Evolutionary conservation across 257 asterid species (phyloP).

Genomic region (Buddleja alternifolia): DNA sequence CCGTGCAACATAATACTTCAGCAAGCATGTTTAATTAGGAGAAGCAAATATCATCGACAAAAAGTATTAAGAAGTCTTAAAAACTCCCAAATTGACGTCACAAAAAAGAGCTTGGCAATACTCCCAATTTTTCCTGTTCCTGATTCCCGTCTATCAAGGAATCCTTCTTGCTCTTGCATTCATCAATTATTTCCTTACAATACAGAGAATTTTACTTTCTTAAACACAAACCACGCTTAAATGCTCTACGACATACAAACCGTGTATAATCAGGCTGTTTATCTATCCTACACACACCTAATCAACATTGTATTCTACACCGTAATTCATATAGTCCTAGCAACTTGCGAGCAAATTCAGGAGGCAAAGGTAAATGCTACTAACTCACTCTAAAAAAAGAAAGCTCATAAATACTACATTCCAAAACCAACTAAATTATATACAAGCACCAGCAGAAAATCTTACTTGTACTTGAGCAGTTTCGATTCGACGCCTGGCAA

Average conservation of each 20-base stretch:
- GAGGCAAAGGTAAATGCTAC: background rate
- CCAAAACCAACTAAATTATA: background rate
- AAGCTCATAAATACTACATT: conserved; percentile 1
- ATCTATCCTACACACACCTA: background rate
- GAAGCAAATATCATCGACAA: conserved; percentile 11
- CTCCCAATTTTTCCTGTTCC: conserved; percentile 18
- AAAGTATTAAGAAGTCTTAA: conserved; percentile 1
- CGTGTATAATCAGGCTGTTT: conserved; percentile 6
- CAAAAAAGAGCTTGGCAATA: conserved; percentile 7
- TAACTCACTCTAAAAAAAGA: background rate
- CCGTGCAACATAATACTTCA: conserved; percentile 23
- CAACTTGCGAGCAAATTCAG: too few species aligned
- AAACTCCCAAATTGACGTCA: background rate
- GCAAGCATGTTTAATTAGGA: conserved; percentile 15
- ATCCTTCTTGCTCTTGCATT: conserved; percentile 11
- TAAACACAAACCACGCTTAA: conserved; percentile 14
- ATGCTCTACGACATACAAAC: background rate
- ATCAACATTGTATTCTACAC: too few species aligned
- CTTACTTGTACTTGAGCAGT: conserved; percentile 98
- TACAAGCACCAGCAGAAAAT: background rate
- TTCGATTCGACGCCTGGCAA: conserved; percentile 96
- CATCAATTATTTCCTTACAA: conserved; percentile 23
- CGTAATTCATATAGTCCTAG: too few species aligned
- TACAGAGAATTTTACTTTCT: conserved; percentile 3
- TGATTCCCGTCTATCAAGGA: background rate